Evolutionary conservation across 225 moss, liverwort and hornwort species (phyloP).

Genomic region (Polytrichum formosum): DNA sequence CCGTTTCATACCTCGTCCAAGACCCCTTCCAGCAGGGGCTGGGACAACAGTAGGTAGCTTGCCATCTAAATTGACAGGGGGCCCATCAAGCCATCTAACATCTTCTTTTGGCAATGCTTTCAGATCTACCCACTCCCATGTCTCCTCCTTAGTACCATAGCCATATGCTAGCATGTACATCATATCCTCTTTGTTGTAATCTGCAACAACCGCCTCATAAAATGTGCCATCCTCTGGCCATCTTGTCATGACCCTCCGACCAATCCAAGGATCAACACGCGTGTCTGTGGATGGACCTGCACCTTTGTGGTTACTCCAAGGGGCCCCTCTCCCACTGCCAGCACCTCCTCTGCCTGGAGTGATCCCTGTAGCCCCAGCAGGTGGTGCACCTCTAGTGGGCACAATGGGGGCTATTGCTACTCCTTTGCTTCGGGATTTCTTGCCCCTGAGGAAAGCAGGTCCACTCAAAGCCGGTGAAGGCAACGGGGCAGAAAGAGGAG

Average conservation of each 20-base stretch:
- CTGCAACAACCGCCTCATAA: slow-evolving; percentile 77
- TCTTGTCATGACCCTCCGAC: slow-evolving; percentile 69
- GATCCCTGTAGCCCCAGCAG: slow-evolving; percentile 27
- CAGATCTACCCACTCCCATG: slow-evolving; percentile 57
- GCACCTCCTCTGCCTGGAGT: slow-evolving; percentile 34
- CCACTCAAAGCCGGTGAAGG: slow-evolving; percentile 62
- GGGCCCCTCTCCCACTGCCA: slow-evolving; percentile 39
- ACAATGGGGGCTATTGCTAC: slow-evolving; percentile 11
- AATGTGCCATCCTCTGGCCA: slow-evolving; percentile 89
- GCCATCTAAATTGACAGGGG: slow-evolving; percentile 36
- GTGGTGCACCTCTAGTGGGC: slow-evolving; percentile 19
- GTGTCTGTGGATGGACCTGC: slow-evolving; percentile 56
- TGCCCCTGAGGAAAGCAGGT: slow-evolving; percentile 36
- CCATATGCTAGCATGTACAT: slow-evolving; percentile 47
- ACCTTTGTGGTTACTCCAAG: slow-evolving; percentile 52
- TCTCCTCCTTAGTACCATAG: slow-evolving; percentile 36
- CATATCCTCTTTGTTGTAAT: slow-evolving; percentile 46
- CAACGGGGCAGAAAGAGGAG: slow-evolving; percentile 26
- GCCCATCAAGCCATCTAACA: slow-evolving; percentile 44
- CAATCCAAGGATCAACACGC: slow-evolving; percentile 53
- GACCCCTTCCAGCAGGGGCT: slow-evolving; percentile 26
- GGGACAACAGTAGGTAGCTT: slow-evolving; percentile 22
- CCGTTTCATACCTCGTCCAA: slow-evolving; percentile 48
- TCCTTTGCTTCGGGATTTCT: slow-evolving; percentile 51
- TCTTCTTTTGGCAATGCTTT: slow-evolving; percentile 43